A percentile compares a stretch with the other conserved stretches of the same genome.
Evolutionary conservation across 176 grass and related monocot species (phyloP).

Genomic region (Bolboschoenus planiculmis): DNA sequence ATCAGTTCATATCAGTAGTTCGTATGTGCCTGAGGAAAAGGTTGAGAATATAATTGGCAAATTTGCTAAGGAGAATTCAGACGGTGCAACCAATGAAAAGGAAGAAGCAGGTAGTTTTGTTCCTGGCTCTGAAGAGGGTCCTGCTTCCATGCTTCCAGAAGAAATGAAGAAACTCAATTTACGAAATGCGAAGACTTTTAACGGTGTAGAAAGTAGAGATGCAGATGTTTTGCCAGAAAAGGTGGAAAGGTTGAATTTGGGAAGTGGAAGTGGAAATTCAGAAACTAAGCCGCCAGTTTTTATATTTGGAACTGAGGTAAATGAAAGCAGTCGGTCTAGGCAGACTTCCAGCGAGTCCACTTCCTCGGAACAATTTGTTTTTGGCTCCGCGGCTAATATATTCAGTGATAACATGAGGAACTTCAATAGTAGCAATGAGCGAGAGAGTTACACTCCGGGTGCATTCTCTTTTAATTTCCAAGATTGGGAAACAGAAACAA

Average conservation of each 20-base stretch:
- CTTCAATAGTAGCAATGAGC: conserved; percentile 12
- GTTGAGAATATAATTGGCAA: neutral
- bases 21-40: neutral
- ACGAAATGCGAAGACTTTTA: conserved; percentile 1
- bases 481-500: conserved; percentile 17
- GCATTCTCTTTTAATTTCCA: conserved; percentile 32
- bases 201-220: neutral
- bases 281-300: conserved; percentile 29
- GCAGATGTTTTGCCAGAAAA: conserved; percentile 38
- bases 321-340: conserved; percentile 33
- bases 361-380: conserved; percentile 23
- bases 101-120: conserved; percentile 19
- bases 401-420: conserved; percentile 15
- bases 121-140: conserved; percentile 29
- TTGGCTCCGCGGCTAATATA: conserved; percentile 12
- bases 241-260: conserved; percentile 50
- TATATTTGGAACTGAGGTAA: conserved; percentile 46
- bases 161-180: conserved; percentile 56
- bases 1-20: conserved; percentile 18
- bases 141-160: conserved; percentile 31
- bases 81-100: conserved; percentile 24
- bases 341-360: conserved; percentile 25
- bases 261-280: conserved; percentile 27
- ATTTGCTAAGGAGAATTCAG: neutral
- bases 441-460: conserved; percentile 2